phyloP scores from a whole-genome alignment of 768 basidiomycete genomes.

The Phallus indusiatus region DNA sequence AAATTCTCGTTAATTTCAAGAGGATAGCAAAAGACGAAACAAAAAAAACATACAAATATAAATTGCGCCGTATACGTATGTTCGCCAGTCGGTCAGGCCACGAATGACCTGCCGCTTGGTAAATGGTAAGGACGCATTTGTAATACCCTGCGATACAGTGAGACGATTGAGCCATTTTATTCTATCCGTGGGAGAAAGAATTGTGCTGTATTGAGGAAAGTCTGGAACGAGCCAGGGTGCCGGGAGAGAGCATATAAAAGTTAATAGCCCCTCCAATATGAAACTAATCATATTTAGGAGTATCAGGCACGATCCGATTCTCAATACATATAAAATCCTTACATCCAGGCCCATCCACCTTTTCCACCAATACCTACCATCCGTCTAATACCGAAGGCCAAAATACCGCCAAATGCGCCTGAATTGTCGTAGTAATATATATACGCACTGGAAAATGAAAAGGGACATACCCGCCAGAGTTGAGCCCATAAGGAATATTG shows the following conservation, averaged over 20 bases:
- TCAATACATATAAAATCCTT: neutral
- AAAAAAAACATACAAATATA: neutral
- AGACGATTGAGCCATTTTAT: conserved; percentile 25
- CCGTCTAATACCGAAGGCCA: conserved; percentile 19
- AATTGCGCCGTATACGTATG: conserved; percentile 15
- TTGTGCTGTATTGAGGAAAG: conserved; percentile 30
- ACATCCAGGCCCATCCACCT: conserved; percentile 17
- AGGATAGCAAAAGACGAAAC: neutral
- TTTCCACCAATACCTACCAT: conserved; percentile 18
- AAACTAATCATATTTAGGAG: conserved; percentile 1
- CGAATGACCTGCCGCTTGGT: conserved; percentile 19
- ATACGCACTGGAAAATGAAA: neutral
- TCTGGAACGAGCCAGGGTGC: conserved; percentile 25
- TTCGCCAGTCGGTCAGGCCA: conserved; percentile 19
- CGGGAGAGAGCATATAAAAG: conserved; percentile 19
- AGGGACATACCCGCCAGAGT: conserved; percentile 16
- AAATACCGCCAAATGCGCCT: conserved; percentile 15
- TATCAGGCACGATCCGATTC: neutral
- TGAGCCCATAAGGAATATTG: conserved; percentile 24
- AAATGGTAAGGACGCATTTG: conserved; percentile 22
- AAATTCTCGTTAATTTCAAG: conserved; percentile 10
- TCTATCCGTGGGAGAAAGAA: conserved; percentile 27
- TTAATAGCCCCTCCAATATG: conserved; percentile 25
- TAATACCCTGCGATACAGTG: conserved; percentile 25
- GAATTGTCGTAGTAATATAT: too few relatives aligned